Evolutionary conservation across 129 eudicot species (phyloP), one percentile per base, ranked within the genome.

Genomic region (Artemisia annua): DNA sequence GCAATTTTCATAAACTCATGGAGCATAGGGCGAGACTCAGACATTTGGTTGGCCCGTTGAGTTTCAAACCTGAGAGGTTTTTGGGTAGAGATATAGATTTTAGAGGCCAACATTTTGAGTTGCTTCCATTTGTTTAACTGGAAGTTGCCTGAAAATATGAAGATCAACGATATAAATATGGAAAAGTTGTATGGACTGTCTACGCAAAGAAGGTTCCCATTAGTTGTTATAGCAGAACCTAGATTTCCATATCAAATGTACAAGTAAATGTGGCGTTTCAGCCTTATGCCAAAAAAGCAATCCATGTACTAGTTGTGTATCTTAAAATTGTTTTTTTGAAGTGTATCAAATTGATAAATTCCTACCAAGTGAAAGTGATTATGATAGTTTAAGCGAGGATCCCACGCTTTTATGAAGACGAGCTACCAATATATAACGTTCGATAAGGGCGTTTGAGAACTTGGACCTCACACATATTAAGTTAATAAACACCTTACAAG

Each of bases 21-120:
- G 86, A 74, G 86, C 39, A 64, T 83, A 0, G 86, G 86, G n/a
- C 67, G 86, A 18, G 81, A 83, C 78, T 11, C 80, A 6, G 56
- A n/a, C 39, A 3, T 39, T 2, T 83, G 86, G 83, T 35, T 15
- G 81, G 69, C 48, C 70, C 83, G 19, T 75, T 63, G 2, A 59
- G 48, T 62, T 83, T 83, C 50, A 22, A 51, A 2, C 87, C 87
- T 4, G 83, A 79, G 75, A 79, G 87, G 70, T 83, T 83, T 65
- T 24, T 70, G 20, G 74, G 67, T 48, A 70, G 48, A 46, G 69
- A 62, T 2, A 69, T 74, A 0, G 86, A 78, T 69, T 69, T 79
- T 1, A 79, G 66, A 44, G 83, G 83, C 12, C 83, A 78, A 20
- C 28, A 71, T 44, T 79, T 79, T 61, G 83, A 79, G 77, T 55